Evolutionary conservation across 2,329 filamentous ascomycete genomes (phyloP).

Genomic region (Paraphaeosphaeria sporulosa): DNA sequence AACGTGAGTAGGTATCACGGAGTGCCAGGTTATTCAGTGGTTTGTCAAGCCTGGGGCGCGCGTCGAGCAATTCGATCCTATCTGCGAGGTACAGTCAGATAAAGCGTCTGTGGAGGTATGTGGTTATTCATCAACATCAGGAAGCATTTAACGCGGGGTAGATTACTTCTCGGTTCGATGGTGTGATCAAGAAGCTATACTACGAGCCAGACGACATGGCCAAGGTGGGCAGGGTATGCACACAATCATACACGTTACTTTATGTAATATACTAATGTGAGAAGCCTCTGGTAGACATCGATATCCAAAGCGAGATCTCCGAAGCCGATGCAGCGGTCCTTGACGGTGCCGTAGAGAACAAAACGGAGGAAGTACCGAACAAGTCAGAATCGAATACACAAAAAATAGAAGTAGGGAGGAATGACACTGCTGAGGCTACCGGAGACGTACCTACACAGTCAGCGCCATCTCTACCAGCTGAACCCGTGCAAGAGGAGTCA

Average conservation of each 20-base stretch:
- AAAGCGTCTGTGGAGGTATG: conserved; percentile 75
- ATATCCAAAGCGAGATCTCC: conserved; percentile 81
- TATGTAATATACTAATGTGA: conserved; percentile 22
- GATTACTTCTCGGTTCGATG: conserved; percentile 95
- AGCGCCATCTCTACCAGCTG: conserved; percentile 28
- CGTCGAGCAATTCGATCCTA: conserved; percentile 96
- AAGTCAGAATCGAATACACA: conserved; percentile 27
- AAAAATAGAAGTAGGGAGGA: conserved; percentile 39
- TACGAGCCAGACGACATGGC: conserved; percentile 97
- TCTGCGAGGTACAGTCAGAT: conserved; percentile 98
- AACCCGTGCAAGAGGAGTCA: conserved; percentile 26
- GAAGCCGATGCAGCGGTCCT: conserved; percentile 62
- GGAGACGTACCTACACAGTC: conserved; percentile 27
- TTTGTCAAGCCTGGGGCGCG: conserved; percentile 95
- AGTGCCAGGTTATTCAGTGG: conserved; percentile 99
- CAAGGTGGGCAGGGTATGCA: conserved; percentile 76
- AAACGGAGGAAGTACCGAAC: conserved; percentile 27
- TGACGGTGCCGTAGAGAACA: conserved; percentile 43
- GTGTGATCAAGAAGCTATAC: conserved; percentile 94
- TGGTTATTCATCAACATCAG: neutral
- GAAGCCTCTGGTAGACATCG: conserved; percentile 89
- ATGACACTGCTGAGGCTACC: conserved; percentile 42
- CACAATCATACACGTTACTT: neutral
- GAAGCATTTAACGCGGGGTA: conserved; percentile 50
- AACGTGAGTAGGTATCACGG: conserved; percentile 78